Percentiles rank a stretch among this genome's conserved stretches.
Conservation (phyloP, 495 filamentous ascomycete genomes). For the Zalerion maritima region DNA sequence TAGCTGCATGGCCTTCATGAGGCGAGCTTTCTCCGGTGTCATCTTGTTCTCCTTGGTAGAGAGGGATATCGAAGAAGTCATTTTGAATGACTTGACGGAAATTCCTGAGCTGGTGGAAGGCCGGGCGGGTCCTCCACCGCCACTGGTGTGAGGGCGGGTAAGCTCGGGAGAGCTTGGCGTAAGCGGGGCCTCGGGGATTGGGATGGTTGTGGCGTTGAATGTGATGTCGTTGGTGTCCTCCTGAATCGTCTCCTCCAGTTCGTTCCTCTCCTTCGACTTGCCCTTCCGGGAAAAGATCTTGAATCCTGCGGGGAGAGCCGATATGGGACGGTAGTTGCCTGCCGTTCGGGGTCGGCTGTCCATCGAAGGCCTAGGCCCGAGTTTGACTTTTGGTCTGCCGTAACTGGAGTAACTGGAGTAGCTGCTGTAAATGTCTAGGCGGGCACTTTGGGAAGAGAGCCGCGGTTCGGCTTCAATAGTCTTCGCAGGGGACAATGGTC, state of each 20-base stretch:
- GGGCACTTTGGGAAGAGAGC: conserved; percentile 49
- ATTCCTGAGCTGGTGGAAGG: conserved; percentile 38
- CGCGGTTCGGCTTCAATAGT: conserved; percentile 25
- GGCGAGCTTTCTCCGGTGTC: conserved; percentile 75
- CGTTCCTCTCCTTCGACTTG: conserved; percentile 18
- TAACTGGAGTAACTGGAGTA: conserved; percentile 37
- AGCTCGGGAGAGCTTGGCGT: conserved; percentile 13
- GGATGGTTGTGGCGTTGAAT: conserved; percentile 5
- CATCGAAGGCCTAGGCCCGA: conserved; percentile 67
- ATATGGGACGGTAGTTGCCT: conserved; percentile 52
- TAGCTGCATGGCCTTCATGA: conserved; percentile 88
- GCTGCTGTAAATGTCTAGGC: conserved; percentile 50
- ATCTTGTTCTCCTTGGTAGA: conserved; percentile 42
- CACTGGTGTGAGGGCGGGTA: conserved; percentile 21
- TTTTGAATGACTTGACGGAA: conserved; percentile 29
- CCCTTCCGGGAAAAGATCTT: conserved; percentile 32
- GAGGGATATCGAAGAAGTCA: conserved; percentile 17
- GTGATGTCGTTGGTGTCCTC: conserved; percentile 13
- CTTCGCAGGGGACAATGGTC: conserved; percentile 23
- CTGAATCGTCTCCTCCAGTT: conserved; percentile 12
- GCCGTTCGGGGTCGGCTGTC: conserved; percentile 58
- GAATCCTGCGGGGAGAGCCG: conserved; percentile 45
- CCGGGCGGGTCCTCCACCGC: conserved; percentile 22
- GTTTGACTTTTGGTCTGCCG: conserved; percentile 60
- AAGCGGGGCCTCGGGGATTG: conserved; percentile 12